A percentile compares a stretch with the other conserved stretches of the same genome.
These are phyloP conservation scores for Flaveria sonorensis DNA, from an alignment of 129 eudicot genomes.

Conservation along the genomic window DNA sequence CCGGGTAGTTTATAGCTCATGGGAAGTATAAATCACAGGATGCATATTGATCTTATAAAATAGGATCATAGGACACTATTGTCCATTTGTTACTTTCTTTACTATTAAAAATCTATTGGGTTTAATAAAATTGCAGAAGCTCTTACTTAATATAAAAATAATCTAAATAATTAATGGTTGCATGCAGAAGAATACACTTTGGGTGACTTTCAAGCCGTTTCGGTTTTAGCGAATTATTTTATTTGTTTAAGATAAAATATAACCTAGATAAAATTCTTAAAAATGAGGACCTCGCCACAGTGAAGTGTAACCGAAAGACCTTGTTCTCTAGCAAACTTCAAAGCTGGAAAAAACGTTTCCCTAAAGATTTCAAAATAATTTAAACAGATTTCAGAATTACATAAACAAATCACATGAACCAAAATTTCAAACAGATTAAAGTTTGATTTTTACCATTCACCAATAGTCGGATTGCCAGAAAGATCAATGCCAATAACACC, in stretches of 20 bases:
- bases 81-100: not conserved
- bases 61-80: no score
- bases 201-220: not conserved
- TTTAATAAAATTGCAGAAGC: not conserved
- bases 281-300: conserved; percentile 83
- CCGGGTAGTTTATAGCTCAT: no score
- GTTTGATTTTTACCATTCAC: conserved; percentile 65
- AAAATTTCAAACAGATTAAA: not conserved
- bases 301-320: conserved; percentile 85
- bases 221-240: not conserved
- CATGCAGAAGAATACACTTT: not conserved
- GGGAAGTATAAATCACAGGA: no score
- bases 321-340: conserved; percentile 74
- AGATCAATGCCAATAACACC: conserved; percentile 97
- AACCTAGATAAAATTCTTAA: not conserved
- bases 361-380: conserved; percentile 40
- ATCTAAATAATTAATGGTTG: not conserved
- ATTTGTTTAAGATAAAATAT: not conserved
- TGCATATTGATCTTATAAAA: no score
- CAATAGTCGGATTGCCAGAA: conserved; percentile 87
- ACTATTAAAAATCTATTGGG: not conserved
- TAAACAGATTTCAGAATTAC: conserved; percentile 10
- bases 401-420: not conserved
- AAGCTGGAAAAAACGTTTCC: conserved; percentile 71
- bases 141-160: not conserved